Conservation (phyloP, 495 filamentous ascomycete species). For the Talaromyces stipitatus region DNA sequence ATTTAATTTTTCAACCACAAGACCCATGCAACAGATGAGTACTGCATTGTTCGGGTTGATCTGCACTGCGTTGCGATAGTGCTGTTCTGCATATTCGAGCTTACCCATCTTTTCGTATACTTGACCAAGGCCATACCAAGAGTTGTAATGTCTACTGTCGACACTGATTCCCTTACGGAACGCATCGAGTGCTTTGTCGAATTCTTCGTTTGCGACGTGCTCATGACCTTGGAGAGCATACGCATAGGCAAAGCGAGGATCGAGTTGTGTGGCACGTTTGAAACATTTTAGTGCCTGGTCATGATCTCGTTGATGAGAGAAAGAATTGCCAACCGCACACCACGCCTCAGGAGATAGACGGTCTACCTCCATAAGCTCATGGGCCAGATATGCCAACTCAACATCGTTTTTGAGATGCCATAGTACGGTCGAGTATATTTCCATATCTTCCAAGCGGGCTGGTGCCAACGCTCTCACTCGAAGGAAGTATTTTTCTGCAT, state of each 20-base stretch:
- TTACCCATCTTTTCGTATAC: conserved; percentile 94
- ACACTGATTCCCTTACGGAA: conserved; percentile 78
- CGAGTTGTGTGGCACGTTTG: conserved; percentile 83
- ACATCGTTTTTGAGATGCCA: conserved; percentile 93
- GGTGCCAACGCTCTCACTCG: conserved; percentile 68
- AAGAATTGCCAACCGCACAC: conserved; percentile 92
- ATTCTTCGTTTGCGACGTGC: conserved; percentile 93
- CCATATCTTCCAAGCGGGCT: conserved; percentile 83
- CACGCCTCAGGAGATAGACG: conserved; percentile 88
- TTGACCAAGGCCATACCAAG: conserved; percentile 89
- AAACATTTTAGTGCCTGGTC: conserved; percentile 93
- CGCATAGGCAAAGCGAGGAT: conserved; percentile 88
- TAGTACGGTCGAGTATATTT: conserved; percentile 92
- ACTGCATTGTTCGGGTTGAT: conserved; percentile 93
- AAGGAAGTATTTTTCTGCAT: conserved; percentile 79
- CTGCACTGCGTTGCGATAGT: conserved; percentile 75
- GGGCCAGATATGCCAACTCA: conserved; percentile 84
- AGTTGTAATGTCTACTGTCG: conserved; percentile 89
- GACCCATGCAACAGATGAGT: conserved; percentile 82
- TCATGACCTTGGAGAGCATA: conserved; percentile 95
- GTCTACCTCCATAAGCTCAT: conserved; percentile 77
- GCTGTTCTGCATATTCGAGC: conserved; percentile 79
- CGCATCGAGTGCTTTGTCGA: conserved; percentile 80
- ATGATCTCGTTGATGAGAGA: conserved; percentile 89
- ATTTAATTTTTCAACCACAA: conserved; percentile 79